A percentile compares a stretch with the other conserved stretches of the same genome.
These are phyloP conservation scores for Tolypocladium nubicola DNA, from an alignment of 2,329 filamentous ascomycete genomes.

Conservation along the genomic window DNA sequence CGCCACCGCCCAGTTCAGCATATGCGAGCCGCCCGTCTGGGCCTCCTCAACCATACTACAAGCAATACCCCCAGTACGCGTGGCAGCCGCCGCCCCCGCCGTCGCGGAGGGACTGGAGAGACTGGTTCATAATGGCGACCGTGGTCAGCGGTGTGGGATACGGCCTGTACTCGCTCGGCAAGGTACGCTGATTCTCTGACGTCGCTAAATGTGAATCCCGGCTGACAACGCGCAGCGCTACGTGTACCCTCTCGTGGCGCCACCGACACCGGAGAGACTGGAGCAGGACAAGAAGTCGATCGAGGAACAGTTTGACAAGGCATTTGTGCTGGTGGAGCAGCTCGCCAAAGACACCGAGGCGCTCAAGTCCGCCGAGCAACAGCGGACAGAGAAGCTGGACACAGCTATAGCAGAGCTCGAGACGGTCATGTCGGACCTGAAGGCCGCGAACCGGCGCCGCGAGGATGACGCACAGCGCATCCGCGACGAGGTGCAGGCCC, in stretches of 20 bases:
- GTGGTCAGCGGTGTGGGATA: conserved; percentile 85
- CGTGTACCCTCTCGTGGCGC: conserved; percentile 79
- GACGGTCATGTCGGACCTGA: conserved; percentile 68
- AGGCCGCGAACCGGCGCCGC: conserved; percentile 66
- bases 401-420: conserved; percentile 75
- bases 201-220: not conserved
- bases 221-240: conserved; percentile 53
- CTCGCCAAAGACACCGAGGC: conserved; percentile 80
- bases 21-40: conserved; percentile 31
- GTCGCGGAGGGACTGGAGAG: conserved; percentile 85
- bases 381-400: conserved; percentile 76
- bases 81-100: conserved; percentile 50
- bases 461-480: conserved; percentile 83
- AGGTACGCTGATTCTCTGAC: conserved; percentile 40
- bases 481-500: conserved; percentile 70
- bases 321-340: conserved; percentile 86
- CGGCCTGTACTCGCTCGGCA: conserved; percentile 77
- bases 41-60: conserved; percentile 34
- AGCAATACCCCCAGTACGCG: conserved; percentile 38
- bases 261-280: conserved; percentile 85
- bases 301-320: conserved; percentile 86
- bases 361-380: conserved; percentile 77
- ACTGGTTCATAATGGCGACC: conserved; percentile 99
- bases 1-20: conserved; percentile 27
- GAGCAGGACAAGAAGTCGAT: conserved; percentile 90